Evolutionary conservation across 805 yeast genomes (phyloP), one percentile per base, ranked within the genome.

Genomic region (Kodamaea hsintzibuensis): DNA sequence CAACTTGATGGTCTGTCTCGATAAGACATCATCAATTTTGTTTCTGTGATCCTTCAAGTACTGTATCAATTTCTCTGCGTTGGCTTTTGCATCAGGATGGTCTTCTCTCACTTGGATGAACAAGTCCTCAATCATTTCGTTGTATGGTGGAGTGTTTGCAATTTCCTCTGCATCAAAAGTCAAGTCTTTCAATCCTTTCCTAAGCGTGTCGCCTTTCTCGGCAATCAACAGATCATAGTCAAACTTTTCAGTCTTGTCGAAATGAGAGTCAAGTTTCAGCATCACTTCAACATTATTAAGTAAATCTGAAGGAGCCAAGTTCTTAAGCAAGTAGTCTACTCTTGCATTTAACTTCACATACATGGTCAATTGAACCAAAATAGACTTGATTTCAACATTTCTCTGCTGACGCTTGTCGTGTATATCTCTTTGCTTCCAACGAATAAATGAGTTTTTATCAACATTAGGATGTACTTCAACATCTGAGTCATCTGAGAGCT

Each of bases 381-480:
- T 77, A 33, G 88, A 84, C 57, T 82, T 83, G 66, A 91, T 88
- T 62, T 93, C 92, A 44, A 82, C 81, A 63, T 88, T 87, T 65
- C 96, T 77, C 66, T 89, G 89, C 42, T 79, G 81, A 57, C 99
- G 84, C 71, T 91, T 88, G 66, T 93, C 97, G 68, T 95, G 99
- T 59, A 95, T 95, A 62, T 92, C 97, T 64, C 96, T 88, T 73
- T 95, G 99, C 67, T 91, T 93, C 99, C 98, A 93, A 55, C 85
- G 83, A 62, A 95, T 90, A 61, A 95, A 93, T 1, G 98, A 92
- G 40, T 76, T 77, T 68, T 95, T 95, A 70, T 95, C 99, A 33
- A 95, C 99, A 66, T 95, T 95, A 55, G 98, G 99, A 68, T 95
- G 99, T 13, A 93, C 98, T 65, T 95, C 99, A 48, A 95, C 78